A percentile compares a stretch with the other conserved stretches of the same genome.
Evolutionary conservation across 1,284 basidiomycete species (phyloP).

Genomic region (Tranzscheliella williamsii): DNA sequence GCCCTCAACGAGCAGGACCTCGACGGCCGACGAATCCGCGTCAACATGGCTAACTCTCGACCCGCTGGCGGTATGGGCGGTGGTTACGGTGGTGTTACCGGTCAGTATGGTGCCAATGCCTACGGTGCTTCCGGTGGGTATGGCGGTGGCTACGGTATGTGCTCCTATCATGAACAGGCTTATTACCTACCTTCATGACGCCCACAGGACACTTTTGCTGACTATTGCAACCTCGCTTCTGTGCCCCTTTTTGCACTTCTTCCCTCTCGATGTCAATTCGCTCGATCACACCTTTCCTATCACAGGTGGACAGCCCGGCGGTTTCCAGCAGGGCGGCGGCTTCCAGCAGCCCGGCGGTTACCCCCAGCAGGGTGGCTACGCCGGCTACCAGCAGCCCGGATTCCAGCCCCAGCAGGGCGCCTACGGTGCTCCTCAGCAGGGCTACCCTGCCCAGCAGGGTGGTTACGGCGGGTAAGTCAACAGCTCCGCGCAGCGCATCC

Average conservation of each 20-base stretch:
- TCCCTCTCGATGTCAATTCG: background rate
- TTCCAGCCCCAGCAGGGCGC: conserved; percentile 44
- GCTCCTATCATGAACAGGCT: too few relatives aligned
- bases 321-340: conserved; percentile 34
- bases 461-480: conserved; percentile 44
- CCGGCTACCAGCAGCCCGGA: conserved; percentile 48
- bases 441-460: conserved; percentile 39
- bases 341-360: conserved; percentile 28
- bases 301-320: conserved; percentile 29
- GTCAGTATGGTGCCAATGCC: conserved; percentile 57
- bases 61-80: conserved; percentile 61
- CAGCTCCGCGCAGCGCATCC: too few relatives aligned
- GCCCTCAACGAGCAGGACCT: conserved; percentile 87
- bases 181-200: too few relatives aligned
- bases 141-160: conserved; percentile 38
- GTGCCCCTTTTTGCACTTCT: too few relatives aligned
- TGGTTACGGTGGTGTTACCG: conserved; percentile 54
- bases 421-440: conserved; percentile 45
- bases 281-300: background rate
- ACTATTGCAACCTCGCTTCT: too few relatives aligned
- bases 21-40: conserved; percentile 84
- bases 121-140: conserved; percentile 45
- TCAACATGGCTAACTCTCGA: conserved; percentile 90
- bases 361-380: conserved; percentile 45
- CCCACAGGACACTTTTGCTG: too few relatives aligned